Conservation (phyloP, 177 flowering plant genomes). For the Telopea speciosissima region DNA sequence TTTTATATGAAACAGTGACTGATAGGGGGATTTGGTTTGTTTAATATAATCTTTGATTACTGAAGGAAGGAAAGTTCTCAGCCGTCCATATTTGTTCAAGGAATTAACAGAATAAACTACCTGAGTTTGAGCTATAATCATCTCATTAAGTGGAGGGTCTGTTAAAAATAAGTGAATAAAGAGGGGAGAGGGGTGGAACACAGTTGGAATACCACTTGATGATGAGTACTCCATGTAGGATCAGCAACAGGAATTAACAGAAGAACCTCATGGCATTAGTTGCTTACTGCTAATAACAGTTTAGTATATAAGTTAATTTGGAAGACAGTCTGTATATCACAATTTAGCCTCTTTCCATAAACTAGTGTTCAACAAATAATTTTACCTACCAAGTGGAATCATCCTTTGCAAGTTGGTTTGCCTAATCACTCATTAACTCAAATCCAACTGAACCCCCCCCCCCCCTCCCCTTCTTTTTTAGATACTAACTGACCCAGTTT, state of each 20-base stretch:
- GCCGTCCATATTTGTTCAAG: background rate
- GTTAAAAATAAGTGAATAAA: background rate
- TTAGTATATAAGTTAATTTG: too few species aligned
- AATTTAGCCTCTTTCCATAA: too few species aligned
- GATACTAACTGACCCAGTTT: too few species aligned
- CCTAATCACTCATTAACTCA: too few species aligned
- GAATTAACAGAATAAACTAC: conserved; percentile 1
- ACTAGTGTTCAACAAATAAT: too few species aligned
- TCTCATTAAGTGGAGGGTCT: background rate
- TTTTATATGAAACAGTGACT: background rate
- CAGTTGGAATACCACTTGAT: background rate
- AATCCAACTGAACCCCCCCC: too few species aligned
- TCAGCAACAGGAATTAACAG: background rate
- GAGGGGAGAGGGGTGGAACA: background rate
- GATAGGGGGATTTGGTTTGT: background rate
- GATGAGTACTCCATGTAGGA: background rate
- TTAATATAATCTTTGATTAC: background rate
- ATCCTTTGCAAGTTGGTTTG: too few species aligned
- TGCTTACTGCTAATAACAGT: background rate
- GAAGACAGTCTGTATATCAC: too few species aligned
- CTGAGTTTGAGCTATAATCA: background rate
- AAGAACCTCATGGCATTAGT: background rate
- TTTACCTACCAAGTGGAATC: too few species aligned
- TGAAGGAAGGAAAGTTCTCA: background rate
- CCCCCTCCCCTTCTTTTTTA: too few species aligned